phyloP scores from a whole-genome alignment of 192 early-diverging fungal species.

The Obelidium mucronatum region DNA sequence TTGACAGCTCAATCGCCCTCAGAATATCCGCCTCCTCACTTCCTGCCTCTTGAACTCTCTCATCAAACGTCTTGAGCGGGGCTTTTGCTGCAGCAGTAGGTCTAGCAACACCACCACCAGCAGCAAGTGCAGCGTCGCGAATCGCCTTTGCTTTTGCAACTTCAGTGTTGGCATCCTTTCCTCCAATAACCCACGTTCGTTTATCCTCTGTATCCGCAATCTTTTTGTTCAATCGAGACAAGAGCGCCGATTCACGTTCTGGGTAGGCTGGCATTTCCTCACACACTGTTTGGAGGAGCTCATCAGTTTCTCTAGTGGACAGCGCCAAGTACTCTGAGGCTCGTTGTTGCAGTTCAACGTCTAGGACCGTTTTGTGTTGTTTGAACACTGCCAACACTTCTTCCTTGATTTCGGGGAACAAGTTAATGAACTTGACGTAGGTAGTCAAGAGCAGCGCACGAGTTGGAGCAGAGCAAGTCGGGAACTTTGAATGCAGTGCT shows the following conservation, averaged over 20 bases:
- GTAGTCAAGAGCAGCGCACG: constrained; percentile 89
- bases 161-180: constrained; percentile 57
- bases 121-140: constrained; percentile 40
- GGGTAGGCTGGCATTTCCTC: constrained; percentile 99
- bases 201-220: constrained; percentile 94
- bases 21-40: constrained; percentile 42
- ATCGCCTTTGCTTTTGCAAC: constrained; percentile 41
- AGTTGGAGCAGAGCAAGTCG: constrained; percentile 77
- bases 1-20: constrained; percentile 43
- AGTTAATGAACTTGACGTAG: constrained; percentile 94
- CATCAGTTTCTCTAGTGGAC: constrained; percentile 80
- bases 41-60: constrained; percentile 26
- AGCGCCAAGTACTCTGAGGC: constrained; percentile 89
- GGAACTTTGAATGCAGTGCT: constrained; percentile 91
- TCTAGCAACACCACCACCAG: constrained; percentile 6
- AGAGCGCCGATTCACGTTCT: constrained; percentile 89
- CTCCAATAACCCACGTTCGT: constrained; percentile 93
- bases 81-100: constrained; percentile 27
- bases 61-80: constrained; percentile 33
- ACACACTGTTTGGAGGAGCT: constrained; percentile 89
- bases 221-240: constrained; percentile 83
- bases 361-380: constrained; percentile 85
- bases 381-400: constrained; percentile 87
- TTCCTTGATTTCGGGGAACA: constrained; percentile 97
- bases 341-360: constrained; percentile 96